A percentile compares a stretch with the other conserved stretches of the same genome.
These are phyloP conservation scores for Jatropha podagrica DNA, from an alignment of 441 rosid genomes.

Conservation along the genomic window DNA sequence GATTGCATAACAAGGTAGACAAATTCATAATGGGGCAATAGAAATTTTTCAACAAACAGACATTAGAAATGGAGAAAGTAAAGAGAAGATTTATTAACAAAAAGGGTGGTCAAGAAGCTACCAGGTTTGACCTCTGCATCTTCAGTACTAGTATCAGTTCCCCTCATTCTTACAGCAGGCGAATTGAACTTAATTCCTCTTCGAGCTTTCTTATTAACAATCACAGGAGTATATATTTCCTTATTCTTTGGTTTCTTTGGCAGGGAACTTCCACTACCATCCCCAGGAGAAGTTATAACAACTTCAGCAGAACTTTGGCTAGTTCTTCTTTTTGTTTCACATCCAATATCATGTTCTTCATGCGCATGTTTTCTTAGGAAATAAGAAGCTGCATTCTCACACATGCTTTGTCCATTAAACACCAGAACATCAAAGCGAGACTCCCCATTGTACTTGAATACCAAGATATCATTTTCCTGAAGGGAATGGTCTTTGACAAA, in stretches of 20 bases:
- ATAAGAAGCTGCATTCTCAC: conserved; percentile 69
- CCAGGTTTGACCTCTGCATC: conserved; percentile 24
- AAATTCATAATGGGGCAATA: neutral
- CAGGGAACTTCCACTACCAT: conserved; percentile 30
- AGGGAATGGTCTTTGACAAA: conserved; percentile 56
- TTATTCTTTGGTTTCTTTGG: conserved; percentile 22
- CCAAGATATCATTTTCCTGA: conserved; percentile 56
- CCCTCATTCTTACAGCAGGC: conserved; percentile 6
- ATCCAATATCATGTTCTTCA: conserved; percentile 29
- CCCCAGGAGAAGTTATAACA: conserved; percentile 19
- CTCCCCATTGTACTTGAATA: conserved; percentile 62
- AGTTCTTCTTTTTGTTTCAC: conserved; percentile 28
- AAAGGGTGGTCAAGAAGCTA: conserved; percentile 7
- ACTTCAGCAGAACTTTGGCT: conserved; percentile 31
- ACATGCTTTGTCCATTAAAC: conserved; percentile 50
- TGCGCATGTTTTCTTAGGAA: conserved; percentile 49
- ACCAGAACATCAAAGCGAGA: conserved; percentile 65
- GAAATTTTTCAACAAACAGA: neutral
- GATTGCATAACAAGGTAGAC: conserved; percentile 1
- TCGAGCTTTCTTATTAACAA: conserved; percentile 14
- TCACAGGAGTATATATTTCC: neutral
- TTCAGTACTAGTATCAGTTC: conserved; percentile 10
- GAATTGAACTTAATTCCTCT: conserved; percentile 4
- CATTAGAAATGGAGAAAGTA: neutral
- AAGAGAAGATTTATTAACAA: neutral